Percentiles rank a stretch among this genome's conserved stretches.
These are phyloP conservation scores for Raffaelea deltoideospora DNA, from an alignment of 2,329 filamentous ascomycete species.

Conservation along the genomic window DNA sequence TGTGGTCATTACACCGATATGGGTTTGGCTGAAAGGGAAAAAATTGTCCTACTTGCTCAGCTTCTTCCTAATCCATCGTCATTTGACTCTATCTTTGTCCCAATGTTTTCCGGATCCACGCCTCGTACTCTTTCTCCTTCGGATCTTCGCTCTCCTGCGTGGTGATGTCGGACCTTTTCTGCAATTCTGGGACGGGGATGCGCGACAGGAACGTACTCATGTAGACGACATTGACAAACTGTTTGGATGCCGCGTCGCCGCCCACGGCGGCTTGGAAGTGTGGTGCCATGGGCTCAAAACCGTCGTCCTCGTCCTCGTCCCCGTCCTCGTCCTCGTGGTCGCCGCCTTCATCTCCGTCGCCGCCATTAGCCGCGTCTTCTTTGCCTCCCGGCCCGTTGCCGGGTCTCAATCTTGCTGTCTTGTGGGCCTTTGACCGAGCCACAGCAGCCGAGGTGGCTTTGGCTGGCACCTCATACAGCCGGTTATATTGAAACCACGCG, in stretches of 20 bases:
- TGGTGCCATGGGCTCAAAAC: constrained; percentile 43
- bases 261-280: constrained; percentile 36
- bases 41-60: no score
- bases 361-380: constrained; percentile 15
- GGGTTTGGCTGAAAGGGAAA: no score
- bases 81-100: no score
- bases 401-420: no score
- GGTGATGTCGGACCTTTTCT: constrained; percentile 28
- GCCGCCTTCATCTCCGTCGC: constrained; percentile 6
- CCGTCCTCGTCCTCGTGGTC: constrained; percentile 12
- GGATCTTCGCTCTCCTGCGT: constrained; percentile 26
- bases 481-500: constrained; percentile 42
- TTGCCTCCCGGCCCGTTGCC: constrained; percentile 18
- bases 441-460: no score
- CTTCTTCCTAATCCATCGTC: no score
- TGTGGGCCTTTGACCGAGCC: no score
- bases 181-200: constrained; percentile 38
- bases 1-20: no score
- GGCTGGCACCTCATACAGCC: constrained; percentile 36
- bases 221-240: constrained; percentile 28
- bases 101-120: no score
- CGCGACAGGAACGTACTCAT: constrained; percentile 46
- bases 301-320: constrained; percentile 19
- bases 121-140: constrained; percentile 13
- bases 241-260: background rate